Base-by-base conservation (phyloP, 495 filamentous ascomycete species). In the Aspergillus hancockii region DNA sequence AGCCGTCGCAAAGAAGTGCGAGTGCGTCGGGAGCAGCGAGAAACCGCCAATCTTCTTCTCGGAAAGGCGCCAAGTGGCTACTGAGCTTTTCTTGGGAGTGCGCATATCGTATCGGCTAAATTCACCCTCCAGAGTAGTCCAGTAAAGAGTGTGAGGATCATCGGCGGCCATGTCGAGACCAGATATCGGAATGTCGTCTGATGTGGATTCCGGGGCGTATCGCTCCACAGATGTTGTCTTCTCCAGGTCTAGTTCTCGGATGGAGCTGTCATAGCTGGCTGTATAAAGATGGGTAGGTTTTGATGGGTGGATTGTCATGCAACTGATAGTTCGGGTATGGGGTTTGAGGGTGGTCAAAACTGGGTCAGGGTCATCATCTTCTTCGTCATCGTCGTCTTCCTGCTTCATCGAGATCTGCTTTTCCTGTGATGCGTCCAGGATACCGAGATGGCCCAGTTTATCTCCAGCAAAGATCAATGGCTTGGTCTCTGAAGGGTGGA, bases 11-110 rank as follows among this genome's bases (percentile, higher is more conserved):
- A 94, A 67, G 40, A 94, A 85, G 70, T 98, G 87, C 0, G 91
- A 84, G 0, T 89, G 78, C 0, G 82, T 71, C 0, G 95, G 94
- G 61, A 93, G 85, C 3, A 97, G 67, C 0, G 85, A 88, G 76
- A 97, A 97, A 1, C 94, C 94, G 23, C 95, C 95, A 52, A 98
- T 97, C 67, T 98, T 98, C 73, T 94, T 93, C 52, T 96, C 91
- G 0, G 87, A 88, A 10, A 98, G 75, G n/a, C 84, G 76, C 81
- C 88, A 93, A 8, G 86, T 75, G 4, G 92, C 83, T 5, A 77
- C 71, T 0, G 74, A 71, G 13, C 61, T 62, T 62, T 10, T 82
- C 75, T n/a, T 81, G 73, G 84, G 79, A 6, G 83, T 77, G 16
- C 92, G 86, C 53, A 88, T 81, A 59, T 98, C 93, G 65, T 90